Evolutionary conservation across 2,329 filamentous ascomycete genomes (phyloP), one percentile per base, ranked within the genome.

Genomic region (Intubia oerlemansii): DNA sequence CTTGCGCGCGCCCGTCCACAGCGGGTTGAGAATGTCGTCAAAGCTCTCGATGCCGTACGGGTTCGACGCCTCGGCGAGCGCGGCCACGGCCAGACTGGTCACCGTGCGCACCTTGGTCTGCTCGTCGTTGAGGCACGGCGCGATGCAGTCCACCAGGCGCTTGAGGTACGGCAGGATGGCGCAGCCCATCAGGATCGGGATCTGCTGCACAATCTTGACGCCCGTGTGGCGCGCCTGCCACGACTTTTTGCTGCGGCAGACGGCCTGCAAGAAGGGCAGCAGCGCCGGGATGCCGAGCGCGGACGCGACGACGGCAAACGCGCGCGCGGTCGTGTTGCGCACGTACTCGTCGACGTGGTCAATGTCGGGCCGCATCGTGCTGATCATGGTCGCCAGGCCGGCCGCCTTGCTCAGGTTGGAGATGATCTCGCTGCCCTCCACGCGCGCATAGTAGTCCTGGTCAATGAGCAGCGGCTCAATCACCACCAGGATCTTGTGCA

Each of bases 41-140:
- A 98, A 98, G 42, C 82, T 92, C 54, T 98, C 88, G 39, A 98
- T 98, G 71, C 88, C 88, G 43, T 95, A 98, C 0, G 88, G 88
- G 50, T 91, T 92, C 19, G 88, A 85, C 14, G 88, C 88, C 53
- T 98, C 88, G 17, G 88, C 88, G 33, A 98, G 57, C 20, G 88
- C 88, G 28, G 85, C 88, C 45, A 98, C 88, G 16, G 88, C 84
- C 45, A 98, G 62, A 51, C 79, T 84, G 26, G 88, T 95, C 27
- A 95, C 88, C 4, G 90, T 98, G 40, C 88, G 68, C 27, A 98
- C 88, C 54, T 98, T 98, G 30, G 84, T 85, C 52, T 98, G 88
- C 46, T 98, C 88, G 42, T 98, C 88, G 44, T 91, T 92, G 10
- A 98, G 62, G 47, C 93, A 93, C 28, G 85, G 81, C 10, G 76